Conservation (phyloP, 305 asterid species). For the Solanum hybrid region DNA sequence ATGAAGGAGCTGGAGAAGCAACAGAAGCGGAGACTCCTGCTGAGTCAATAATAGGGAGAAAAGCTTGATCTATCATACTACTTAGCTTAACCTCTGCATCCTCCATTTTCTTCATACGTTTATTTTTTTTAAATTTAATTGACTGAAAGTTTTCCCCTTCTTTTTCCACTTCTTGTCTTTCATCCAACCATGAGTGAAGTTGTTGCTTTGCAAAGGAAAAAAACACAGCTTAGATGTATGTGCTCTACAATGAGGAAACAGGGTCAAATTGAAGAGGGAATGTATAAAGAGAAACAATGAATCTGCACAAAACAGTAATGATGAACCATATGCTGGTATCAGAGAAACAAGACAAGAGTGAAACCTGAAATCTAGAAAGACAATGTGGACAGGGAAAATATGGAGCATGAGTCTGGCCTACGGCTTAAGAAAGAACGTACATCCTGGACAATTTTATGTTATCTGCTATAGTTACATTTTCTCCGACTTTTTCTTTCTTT, state of each 20-base stretch:
- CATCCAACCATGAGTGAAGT: conserved; percentile 23
- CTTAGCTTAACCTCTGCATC: conserved; percentile 7
- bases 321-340: neutral
- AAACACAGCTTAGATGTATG: conserved; percentile 7
- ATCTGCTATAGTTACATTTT: neutral
- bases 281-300: neutral
- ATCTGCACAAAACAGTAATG: neutral
- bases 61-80: neutral
- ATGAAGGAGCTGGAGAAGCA: conserved; percentile 9
- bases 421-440: neutral
- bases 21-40: neutral
- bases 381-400: neutral
- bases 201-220: conserved; percentile 13
- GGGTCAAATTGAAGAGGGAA: neutral
- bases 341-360: neutral
- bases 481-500: neutral
- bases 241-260: neutral
- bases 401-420: neutral
- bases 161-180: conserved; percentile 14
- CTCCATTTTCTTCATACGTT: conserved; percentile 20
- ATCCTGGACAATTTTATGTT: neutral
- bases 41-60: neutral
- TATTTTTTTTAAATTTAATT: neutral
- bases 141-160: conserved; percentile 16
- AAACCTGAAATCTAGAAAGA: neutral